Conservation (phyloP, 2,329 filamentous ascomycete species). For the Colletotrichum falcatum region DNA sequence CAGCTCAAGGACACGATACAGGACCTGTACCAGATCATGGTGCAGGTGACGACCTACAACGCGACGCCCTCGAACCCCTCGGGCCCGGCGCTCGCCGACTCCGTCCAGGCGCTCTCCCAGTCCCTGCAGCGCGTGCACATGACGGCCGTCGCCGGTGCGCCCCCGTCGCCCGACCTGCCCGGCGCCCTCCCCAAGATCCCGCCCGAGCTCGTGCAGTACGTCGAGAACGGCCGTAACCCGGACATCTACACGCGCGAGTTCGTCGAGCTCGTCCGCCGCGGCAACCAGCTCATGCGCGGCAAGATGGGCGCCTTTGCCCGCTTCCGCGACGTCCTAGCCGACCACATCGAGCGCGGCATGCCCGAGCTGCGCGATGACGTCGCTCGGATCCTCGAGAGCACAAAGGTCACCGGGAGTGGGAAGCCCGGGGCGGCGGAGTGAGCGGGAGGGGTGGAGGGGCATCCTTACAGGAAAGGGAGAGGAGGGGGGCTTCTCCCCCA, state of each 20-base stretch:
- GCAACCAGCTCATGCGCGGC: constrained; percentile 75
- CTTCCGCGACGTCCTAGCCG: constrained; percentile 73
- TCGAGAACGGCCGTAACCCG: constrained; percentile 78
- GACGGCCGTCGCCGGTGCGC: constrained; percentile 52
- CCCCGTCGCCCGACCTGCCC: constrained; percentile 36
- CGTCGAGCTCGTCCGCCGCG: constrained; percentile 74
- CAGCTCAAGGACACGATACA: constrained; percentile 73
- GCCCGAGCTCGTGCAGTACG: constrained; percentile 74
- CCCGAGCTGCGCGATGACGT: constrained; percentile 70
- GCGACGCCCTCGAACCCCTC: constrained; percentile 45
- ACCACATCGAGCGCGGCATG: constrained; percentile 67
- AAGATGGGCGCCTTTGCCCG: constrained; percentile 71
- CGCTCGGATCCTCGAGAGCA: constrained; percentile 61
- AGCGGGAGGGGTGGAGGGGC: too few species aligned
- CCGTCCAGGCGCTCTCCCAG: constrained; percentile 51
- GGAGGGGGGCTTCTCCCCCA: too few species aligned
- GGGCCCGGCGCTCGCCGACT: constrained; percentile 37
- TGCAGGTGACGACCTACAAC: constrained; percentile 73
- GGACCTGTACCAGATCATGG: constrained; percentile 72
- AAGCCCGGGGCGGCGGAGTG: constrained; percentile 1
- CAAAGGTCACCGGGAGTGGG: constrained; percentile 43
- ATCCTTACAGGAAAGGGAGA: too few species aligned
- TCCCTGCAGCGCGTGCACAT: constrained; percentile 55
- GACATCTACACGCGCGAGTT: constrained; percentile 82
- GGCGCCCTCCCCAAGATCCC: constrained; percentile 64